A percentile compares a stretch with the other conserved stretches of the same genome.
Conservation (phyloP, 768 basidiomycete species). For the Leucosporidium creatinivorum region DNA sequence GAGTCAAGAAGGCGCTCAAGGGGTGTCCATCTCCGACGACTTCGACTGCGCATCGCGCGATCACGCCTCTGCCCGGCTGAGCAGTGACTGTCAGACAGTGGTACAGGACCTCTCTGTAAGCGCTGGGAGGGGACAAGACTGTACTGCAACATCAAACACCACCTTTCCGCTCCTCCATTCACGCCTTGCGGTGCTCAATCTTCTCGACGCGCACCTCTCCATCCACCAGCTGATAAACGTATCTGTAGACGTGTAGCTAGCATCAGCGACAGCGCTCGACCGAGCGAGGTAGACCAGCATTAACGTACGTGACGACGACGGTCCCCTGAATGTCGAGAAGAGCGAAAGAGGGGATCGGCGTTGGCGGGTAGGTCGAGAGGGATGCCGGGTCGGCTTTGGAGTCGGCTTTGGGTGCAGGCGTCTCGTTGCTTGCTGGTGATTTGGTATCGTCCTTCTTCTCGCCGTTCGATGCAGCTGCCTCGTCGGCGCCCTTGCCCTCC, state of each 20-base stretch:
- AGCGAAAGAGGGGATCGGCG: conserved; percentile 87
- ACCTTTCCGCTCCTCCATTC: no score
- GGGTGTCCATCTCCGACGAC: no score
- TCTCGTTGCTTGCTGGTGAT: not conserved
- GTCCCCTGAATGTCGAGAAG: conserved; percentile 96
- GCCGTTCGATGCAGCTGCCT: no score
- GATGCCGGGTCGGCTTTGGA: not conserved
- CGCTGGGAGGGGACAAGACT: no score
- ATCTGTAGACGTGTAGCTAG: not conserved
- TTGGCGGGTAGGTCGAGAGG: conserved; percentile 43
- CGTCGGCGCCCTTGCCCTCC: not conserved
- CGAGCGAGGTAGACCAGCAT: not conserved
- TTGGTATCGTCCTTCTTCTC: not conserved
- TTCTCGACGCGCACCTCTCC: conserved; percentile 43
- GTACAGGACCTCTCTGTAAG: no score
- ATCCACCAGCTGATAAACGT: conserved; percentile 28
- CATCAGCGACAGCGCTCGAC: not conserved
- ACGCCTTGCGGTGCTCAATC: conserved; percentile 13
- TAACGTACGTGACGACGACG: conserved; percentile 89
- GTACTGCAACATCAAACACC: no score
- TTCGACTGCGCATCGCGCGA: no score
- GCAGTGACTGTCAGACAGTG: no score
- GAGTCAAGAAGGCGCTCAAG: no score
- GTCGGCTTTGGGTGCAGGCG: not conserved
- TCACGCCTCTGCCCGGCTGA: no score